Base-by-base conservation (phyloP, 495 filamentous ascomycete genomes). In the Talaromyces wortmannii region DNA sequence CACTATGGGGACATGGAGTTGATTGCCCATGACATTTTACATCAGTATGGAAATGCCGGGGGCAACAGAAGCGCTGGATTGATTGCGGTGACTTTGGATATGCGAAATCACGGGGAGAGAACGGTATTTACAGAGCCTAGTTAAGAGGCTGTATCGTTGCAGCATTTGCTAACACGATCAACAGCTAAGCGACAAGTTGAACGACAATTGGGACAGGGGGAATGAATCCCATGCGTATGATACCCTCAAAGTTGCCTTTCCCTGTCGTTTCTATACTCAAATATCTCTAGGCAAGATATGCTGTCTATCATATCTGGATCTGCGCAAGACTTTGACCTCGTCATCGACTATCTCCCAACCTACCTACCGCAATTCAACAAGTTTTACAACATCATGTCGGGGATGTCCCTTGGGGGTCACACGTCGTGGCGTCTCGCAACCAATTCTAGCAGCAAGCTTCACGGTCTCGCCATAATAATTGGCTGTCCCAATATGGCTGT, bases 351-450 rank as follows among this genome's bases (percentile, higher is more conserved):
- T 8, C 52, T 53, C 4, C 52, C 52, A 5, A 18, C 8, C 12
- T 53, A 46, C 31, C 52, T 53, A 5, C 40, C 52, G 0, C 36
- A 53, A 18, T 53, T 53, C 42, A 10, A 46, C 6, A 53, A 31
- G 13, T 53, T 53, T 42, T 53, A 53, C 4, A 53, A 53, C 52
- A 29, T 53, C 42, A 45, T 53, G 52, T 53, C 52, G n/a, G 52
- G 52, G n/a, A 45, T 53, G 7, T 53, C 52, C 2, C 52, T 53
- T n/a, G 52, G 52, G 3, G 52, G 52, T n/a, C 52, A 53, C 43
- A 53, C 52, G 4, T 45, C 52, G 36, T 53, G 43, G 43, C 52
- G 52, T 42, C n/a, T 53, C 5, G 52, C 18, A 31, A 53, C 52
- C 7, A 42, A 40, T 2, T 8, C 23, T 30, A 53, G 31, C 13